Percentiles rank a stretch among this genome's conserved stretches.
Conservation (phyloP, 768 basidiomycete genomes). For the Macrolepiota dolichaula region DNA sequence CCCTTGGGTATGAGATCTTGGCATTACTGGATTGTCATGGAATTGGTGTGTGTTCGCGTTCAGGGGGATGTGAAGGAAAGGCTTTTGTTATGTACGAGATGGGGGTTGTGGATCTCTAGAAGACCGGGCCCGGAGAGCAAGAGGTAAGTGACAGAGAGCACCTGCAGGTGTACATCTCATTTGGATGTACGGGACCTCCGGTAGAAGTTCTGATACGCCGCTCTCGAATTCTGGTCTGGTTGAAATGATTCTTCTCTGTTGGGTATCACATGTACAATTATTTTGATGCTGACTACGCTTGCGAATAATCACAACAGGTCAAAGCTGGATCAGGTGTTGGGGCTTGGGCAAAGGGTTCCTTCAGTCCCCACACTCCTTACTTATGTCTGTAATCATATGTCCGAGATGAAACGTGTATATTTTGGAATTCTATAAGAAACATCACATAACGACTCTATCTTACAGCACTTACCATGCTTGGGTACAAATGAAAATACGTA, state of each 20-base stretch:
- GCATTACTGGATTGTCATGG: neutral
- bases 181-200: neutral
- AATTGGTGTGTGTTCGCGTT: neutral
- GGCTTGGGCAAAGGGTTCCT: slow-evolving; percentile 10
- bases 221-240: slow-evolving; percentile 6
- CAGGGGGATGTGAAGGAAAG: neutral
- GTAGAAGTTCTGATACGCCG: slow-evolving; percentile 11
- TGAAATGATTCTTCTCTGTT: neutral
- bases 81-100: neutral
- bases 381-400: neutral
- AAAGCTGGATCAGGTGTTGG: slow-evolving; percentile 1
- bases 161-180: neutral
- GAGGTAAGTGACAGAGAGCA: neutral
- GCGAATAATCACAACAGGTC: slow-evolving; percentile 6
- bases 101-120: neutral
- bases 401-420: slow-evolving; percentile 1
- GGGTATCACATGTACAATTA: slow-evolving; percentile 1
- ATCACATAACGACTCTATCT: neutral
- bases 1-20: neutral
- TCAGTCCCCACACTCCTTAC: neutral
- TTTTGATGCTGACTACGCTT: slow-evolving; percentile 10
- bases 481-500: neutral
- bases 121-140: neutral
- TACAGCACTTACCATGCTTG: neutral
- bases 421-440: slow-evolving; percentile 1